These are phyloP conservation scores for Cardamine occulta DNA, from an alignment of 345 rosid genomes.

Conservation along the genomic window DNA sequence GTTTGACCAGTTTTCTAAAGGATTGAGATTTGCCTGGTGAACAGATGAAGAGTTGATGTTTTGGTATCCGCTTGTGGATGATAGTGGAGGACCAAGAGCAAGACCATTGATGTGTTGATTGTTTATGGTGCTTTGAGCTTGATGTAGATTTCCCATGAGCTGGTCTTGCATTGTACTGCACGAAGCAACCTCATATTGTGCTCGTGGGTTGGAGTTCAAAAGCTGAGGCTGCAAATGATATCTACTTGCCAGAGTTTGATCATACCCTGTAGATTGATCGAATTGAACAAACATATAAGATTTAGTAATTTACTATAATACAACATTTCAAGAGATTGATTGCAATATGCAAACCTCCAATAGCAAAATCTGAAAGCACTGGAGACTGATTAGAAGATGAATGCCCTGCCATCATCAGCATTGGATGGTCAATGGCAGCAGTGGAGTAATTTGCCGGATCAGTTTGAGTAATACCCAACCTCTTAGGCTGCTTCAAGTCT, in stretches of 20 bases:
- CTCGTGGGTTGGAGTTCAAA: conserved; percentile 54
- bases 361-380: conserved; percentile 54
- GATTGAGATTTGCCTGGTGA: conserved; percentile 56
- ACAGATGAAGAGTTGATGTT: conserved; percentile 49
- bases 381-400: conserved; percentile 59
- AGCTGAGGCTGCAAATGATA: conserved; percentile 61
- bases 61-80: conserved; percentile 61
- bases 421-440: conserved; percentile 54
- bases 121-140: conserved; percentile 52
- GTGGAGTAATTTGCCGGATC: conserved; percentile 56
- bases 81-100: conserved; percentile 76
- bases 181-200: conserved; percentile 54
- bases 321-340: conserved; percentile 6
- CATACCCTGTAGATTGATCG: conserved; percentile 53
- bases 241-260: conserved; percentile 53
- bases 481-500: conserved; percentile 67
- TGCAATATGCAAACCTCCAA: conserved; percentile 62
- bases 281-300: conserved; percentile 23
- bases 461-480: conserved; percentile 51
- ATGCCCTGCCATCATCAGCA: conserved; percentile 55
- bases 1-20: conserved; percentile 84
- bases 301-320: not conserved
- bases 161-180: conserved; percentile 52
- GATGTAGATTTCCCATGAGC: conserved; percentile 53
- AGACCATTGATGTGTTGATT: conserved; percentile 54